Conservation (phyloP, 73 alveolate species). For the Paramecium bursaria region DNA sequence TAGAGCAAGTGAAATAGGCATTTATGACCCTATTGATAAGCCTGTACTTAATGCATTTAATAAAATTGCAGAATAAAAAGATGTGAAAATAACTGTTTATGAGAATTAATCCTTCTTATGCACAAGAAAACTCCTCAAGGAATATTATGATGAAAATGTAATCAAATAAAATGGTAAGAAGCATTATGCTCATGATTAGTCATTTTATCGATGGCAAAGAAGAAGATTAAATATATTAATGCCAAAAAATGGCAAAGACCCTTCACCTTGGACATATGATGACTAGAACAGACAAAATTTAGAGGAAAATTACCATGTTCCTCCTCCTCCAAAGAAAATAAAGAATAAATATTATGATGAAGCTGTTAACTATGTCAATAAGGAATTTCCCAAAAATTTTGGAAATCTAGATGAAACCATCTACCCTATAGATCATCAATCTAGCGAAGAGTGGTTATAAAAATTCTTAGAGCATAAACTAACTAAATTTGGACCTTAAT, state of each 20-base stretch:
- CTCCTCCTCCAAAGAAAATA: neutral
- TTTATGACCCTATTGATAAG: conserved; percentile 36
- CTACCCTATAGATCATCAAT: conserved; percentile 21
- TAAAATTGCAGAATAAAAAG: neutral
- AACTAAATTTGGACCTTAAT: conserved; percentile 3
- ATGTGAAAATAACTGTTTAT: neutral
- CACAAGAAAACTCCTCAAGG: neutral
- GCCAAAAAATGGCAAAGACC: conserved; percentile 14
- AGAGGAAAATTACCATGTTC: neutral
- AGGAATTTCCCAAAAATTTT: conserved; percentile 21
- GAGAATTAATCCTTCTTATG: conserved; percentile 3
- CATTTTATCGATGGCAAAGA: conserved; percentile 42
- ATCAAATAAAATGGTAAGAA: neutral
- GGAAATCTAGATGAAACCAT: neutral
- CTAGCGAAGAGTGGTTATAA: conserved; percentile 8
- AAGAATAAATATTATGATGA: conserved; percentile 8
- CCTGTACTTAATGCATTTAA: neutral
- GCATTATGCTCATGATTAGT: conserved; percentile 9
- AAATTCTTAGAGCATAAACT: neutral
- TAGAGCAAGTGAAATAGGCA: neutral
- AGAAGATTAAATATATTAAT: conserved; percentile 22
- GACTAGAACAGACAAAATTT: neutral
- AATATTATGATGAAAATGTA: neutral
- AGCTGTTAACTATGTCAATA: neutral
- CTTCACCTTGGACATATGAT: conserved; percentile 17